Evolutionary conservation across 1,139 yeast species (phyloP).

Genomic region (Zygoascus hellenicus): DNA sequence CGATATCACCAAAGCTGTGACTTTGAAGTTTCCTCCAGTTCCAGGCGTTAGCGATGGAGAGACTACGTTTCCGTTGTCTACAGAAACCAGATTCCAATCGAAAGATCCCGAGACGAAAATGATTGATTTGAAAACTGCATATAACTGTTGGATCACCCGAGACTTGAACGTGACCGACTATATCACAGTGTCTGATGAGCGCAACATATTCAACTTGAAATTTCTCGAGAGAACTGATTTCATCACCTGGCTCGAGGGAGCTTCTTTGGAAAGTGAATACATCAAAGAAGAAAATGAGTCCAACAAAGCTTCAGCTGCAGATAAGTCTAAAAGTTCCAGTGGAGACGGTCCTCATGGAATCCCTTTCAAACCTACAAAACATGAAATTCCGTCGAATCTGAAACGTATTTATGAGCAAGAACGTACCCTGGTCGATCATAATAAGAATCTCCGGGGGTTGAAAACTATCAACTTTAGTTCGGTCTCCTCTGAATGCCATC

Average conservation of each 20-base stretch:
- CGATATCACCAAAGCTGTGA: constrained; percentile 22
- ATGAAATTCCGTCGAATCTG: constrained; percentile 50
- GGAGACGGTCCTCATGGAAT: constrained; percentile 13
- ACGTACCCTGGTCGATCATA: constrained; percentile 67
- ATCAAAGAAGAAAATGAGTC: constrained; percentile 17
- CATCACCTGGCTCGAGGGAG: constrained; percentile 72
- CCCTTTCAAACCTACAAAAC: constrained; percentile 13
- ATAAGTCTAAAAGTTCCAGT: constrained; percentile 5
- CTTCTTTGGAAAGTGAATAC: constrained; percentile 33
- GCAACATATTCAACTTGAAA: constrained; percentile 63
- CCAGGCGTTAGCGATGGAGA: constrained; percentile 22
- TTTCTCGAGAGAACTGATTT: constrained; percentile 84
- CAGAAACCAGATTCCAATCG: constrained; percentile 51
- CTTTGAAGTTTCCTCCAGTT: constrained; percentile 20
- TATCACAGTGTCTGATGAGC: constrained; percentile 62
- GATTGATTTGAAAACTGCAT: constrained; percentile 55
- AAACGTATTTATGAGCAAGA: constrained; percentile 54
- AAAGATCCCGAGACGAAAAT: constrained; percentile 37
- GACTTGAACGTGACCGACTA: constrained; percentile 80
- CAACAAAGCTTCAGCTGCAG: constrained; percentile 11
- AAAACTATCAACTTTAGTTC: constrained; percentile 64
- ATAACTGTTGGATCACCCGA: constrained; percentile 75
- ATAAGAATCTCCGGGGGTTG: constrained; percentile 71
- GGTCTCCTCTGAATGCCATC: constrained; percentile 66
- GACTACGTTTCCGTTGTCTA: constrained; percentile 34